Conservation (phyloP, 106 monocot species). For the Allium sativum region DNA sequence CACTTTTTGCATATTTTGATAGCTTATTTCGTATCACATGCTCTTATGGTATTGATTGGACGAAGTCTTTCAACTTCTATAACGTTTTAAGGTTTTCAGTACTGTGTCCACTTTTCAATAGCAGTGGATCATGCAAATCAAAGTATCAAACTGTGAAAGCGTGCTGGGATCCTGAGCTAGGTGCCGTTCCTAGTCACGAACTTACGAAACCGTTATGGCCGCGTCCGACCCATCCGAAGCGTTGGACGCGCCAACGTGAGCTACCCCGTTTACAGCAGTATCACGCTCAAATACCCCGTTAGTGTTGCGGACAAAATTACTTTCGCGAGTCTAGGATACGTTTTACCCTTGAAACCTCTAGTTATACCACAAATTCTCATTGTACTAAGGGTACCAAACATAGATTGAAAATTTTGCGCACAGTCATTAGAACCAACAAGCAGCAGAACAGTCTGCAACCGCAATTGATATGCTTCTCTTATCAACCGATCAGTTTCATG, state of each 20-base stretch:
- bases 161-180: conserved; percentile 98
- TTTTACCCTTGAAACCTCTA: conserved; percentile 62
- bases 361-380: conserved; percentile 70
- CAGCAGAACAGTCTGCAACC: conserved; percentile 75
- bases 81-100: conserved; percentile 65
- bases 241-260: no score
- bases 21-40: no score
- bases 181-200: no score
- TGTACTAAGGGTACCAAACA: conserved; percentile 40
- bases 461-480: conserved; percentile 90
- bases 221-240: no score
- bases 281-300: no score
- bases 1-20: no score
- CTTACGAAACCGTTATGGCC: no score
- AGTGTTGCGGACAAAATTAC: conserved; percentile 83
- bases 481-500: conserved; percentile 90
- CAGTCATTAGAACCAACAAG: conserved; percentile 30
- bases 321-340: conserved; percentile 59
- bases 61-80: no score
- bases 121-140: conserved; percentile 74
- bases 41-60: no score
- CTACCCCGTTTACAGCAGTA: no score
- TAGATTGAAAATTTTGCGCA: conserved; percentile 7
- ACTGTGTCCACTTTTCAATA: conserved; percentile 64
- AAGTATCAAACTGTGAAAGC: conserved; percentile 79